Base-by-base conservation (phyloP, 768 basidiomycete genomes). In the Lentinula sp. region DNA sequence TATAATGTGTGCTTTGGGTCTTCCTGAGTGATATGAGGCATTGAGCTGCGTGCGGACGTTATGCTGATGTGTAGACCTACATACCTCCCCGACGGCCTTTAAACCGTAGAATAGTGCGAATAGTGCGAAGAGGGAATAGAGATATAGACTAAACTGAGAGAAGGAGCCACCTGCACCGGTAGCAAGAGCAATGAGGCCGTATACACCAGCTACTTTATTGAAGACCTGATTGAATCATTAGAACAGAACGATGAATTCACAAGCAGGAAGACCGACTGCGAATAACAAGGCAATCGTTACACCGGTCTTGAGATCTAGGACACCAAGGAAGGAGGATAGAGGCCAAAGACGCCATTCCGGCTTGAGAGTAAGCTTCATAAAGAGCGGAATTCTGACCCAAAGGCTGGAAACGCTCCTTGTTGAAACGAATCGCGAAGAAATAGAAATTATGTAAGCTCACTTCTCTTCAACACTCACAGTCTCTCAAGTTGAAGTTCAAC, bases 151-250 rank as follows among this genome's bases (percentile, higher is more conserved):
- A 62, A 98, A 80, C 74, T 99, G 97, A 0, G 89, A 86, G 65
- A 94, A 86, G n/a, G 89, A 87, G n/a, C 90, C 89, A n/a, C 91
- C 93, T 34, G 91, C 88, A 18, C 95, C 95, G 1, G 89, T 90
- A 62, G 95, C 74, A 60, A 95, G 83, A 5, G 95, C 95, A 61
- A 99, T 87, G 61, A 99, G 83, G 59, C 97, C 97, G 71, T 98
- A 99, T 8, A 98, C 84, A 55, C 97, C 96, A 18, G 97, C 95
- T 54, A 95, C 96, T 76, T 99, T 99, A 83, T 99, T 99, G 65
- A 99, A 78, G 57, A 94, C 75, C 91, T 91, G 68, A 43, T 28
- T 28, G 32, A 61, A 35, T 61, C 43, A 49, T 32, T 32, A 51
- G 31, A 51, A 32, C 2, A 8, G 2, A 35, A 16, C n/a, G 13